These are phyloP conservation scores for Paralagenidium karlingii DNA, from an alignment of 352 stramenopile genomes.

Conservation along the genomic window DNA sequence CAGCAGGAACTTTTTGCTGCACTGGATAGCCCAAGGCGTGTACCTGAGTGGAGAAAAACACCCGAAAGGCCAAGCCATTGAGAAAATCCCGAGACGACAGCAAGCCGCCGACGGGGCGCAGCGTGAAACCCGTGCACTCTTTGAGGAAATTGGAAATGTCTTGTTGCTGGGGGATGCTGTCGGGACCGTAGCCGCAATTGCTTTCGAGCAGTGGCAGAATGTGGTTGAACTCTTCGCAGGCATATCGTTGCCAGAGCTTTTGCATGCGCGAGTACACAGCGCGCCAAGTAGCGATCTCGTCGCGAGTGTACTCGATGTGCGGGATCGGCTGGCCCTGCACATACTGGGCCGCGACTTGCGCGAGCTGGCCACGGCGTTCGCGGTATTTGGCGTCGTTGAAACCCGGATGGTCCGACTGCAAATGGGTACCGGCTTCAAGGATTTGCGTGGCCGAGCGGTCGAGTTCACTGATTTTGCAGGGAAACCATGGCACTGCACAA, in stretches of 20 bases:
- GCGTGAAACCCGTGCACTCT: conserved; percentile 82
- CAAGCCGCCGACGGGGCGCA: conserved; percentile 91
- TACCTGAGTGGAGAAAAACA: conserved; percentile 95
- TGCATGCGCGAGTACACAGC: conserved; percentile 92
- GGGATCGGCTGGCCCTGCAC: conserved; percentile 86
- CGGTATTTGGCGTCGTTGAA: conserved; percentile 92
- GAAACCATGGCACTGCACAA: conserved; percentile 64
- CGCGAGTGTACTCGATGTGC: conserved; percentile 88
- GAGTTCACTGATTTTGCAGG: conserved; percentile 71
- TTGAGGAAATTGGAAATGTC: conserved; percentile 94
- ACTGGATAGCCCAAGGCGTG: background rate
- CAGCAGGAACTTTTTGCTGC: too few species aligned
- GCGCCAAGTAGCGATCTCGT: conserved; percentile 89
- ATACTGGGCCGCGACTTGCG: conserved; percentile 83
- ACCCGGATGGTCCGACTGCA: conserved; percentile 91
- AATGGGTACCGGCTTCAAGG: conserved; percentile 89
- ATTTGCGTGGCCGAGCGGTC: conserved; percentile 62
- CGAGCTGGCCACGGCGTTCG: conserved; percentile 75
- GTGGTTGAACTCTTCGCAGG: conserved; percentile 95
- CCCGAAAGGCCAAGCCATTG: conserved; percentile 95
- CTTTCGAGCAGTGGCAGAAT: conserved; percentile 89
- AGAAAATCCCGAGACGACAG: conserved; percentile 96
- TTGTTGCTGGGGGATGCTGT: conserved; percentile 92
- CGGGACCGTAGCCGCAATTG: conserved; percentile 88
- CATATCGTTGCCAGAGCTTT: conserved; percentile 87